Evolutionary conservation across 352 stramenopile species (phyloP).

Genomic region (Pythium oligandrum): DNA sequence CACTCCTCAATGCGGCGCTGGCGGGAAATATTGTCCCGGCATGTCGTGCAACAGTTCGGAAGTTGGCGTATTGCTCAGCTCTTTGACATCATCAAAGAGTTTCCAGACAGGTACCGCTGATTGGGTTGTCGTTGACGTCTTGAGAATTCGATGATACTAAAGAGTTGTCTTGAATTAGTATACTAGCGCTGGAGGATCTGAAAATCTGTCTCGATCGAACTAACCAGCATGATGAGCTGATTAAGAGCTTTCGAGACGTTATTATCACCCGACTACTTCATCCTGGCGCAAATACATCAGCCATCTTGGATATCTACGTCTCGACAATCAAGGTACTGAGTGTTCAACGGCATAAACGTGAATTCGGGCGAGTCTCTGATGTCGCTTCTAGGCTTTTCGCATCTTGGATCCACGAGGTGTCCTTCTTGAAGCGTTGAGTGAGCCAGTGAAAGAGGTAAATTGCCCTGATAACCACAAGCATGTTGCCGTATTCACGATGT

Average conservation of each 20-base stretch:
- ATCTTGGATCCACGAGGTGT: constrained; percentile 91
- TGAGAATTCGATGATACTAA: constrained; percentile 1
- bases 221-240: constrained; percentile 78
- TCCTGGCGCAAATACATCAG: constrained; percentile 92
- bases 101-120: constrained; percentile 82
- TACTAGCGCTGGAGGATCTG: constrained; percentile 65
- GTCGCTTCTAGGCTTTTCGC: constrained; percentile 62
- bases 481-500: constrained; percentile 41
- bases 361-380: not conserved
- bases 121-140: not conserved
- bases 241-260: constrained; percentile 67
- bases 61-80: constrained; percentile 88
- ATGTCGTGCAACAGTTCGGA: constrained; percentile 59
- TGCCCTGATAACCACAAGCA: constrained; percentile 6
- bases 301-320: constrained; percentile 98
- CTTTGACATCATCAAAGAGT: constrained; percentile 97
- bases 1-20: constrained; percentile 22
- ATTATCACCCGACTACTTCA: constrained; percentile 90
- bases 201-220: constrained; percentile 76
- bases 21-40: constrained; percentile 39
- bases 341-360: constrained; percentile 1
- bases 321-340: constrained; percentile 89
- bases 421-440: constrained; percentile 82
- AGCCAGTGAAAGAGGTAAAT: constrained; percentile 58
- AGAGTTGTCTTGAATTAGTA: constrained; percentile 17